These are phyloP conservation scores for Vigna trinervia DNA, from an alignment of 306 rosid genomes.

Conservation along the genomic window DNA sequence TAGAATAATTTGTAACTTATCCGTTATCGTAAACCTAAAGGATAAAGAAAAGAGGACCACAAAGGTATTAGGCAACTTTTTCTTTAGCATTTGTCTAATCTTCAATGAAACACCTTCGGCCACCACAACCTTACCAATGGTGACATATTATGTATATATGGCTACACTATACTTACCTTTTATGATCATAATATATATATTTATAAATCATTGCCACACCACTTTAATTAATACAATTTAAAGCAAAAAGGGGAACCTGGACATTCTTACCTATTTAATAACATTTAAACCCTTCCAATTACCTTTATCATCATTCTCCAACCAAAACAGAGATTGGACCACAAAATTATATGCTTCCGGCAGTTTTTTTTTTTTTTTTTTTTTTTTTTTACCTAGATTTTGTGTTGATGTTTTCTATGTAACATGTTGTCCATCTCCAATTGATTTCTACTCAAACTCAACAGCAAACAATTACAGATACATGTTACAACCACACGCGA, in stretches of 20 bases:
- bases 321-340: conserved; percentile 39
- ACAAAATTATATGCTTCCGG: conserved; percentile 13
- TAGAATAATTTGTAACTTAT: conserved; percentile 43
- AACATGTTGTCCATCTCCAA: background rate
- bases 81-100: conserved; percentile 42
- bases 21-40: conserved; percentile 19
- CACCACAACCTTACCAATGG: conserved; percentile 30
- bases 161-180: conserved; percentile 5
- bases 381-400: conserved; percentile 1
- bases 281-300: background rate
- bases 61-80: conserved; percentile 38
- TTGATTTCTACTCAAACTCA: conserved; percentile 4
- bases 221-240: conserved; percentile 19
- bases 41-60: conserved; percentile 45
- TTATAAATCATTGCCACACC: conserved; percentile 31
- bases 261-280: conserved; percentile 17
- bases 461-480: background rate
- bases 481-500: background rate
- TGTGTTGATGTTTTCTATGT: background rate
- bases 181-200: conserved; percentile 6
- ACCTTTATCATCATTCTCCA: background rate
- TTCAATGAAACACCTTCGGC: conserved; percentile 38
- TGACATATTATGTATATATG: conserved; percentile 10
- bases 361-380: no score
- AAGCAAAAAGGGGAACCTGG: background rate